A percentile compares a stretch with the other conserved stretches of the same genome.
These are phyloP conservation scores for Zalaria obscura DNA, from an alignment of 2,329 filamentous ascomycete genomes.

Conservation along the genomic window DNA sequence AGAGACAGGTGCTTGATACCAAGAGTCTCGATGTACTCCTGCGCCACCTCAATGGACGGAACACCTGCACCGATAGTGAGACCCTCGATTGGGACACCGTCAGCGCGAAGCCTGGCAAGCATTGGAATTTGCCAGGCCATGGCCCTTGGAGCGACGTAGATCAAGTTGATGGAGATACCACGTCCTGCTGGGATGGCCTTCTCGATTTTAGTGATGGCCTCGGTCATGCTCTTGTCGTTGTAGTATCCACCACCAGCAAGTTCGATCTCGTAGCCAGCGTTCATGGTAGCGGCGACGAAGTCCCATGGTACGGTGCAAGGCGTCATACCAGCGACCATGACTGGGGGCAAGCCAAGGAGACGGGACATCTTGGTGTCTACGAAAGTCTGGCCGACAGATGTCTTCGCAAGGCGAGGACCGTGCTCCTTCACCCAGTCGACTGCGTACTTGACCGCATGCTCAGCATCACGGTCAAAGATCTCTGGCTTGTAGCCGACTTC, in stretches of 20 bases:
- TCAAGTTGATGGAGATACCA: slow-evolving; percentile 79
- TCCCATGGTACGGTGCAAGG: slow-evolving; percentile 81
- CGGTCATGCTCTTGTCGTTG: slow-evolving; percentile 67
- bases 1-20: slow-evolving; percentile 88
- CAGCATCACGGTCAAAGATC: slow-evolving; percentile 89
- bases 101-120: slow-evolving; percentile 62
- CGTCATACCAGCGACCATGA: slow-evolving; percentile 92
- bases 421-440: slow-evolving; percentile 97
- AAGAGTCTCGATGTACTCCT: slow-evolving; percentile 86
- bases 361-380: slow-evolving; percentile 96
- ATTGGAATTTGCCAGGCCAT: slow-evolving; percentile 91
- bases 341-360: slow-evolving; percentile 67
- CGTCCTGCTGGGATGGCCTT: slow-evolving; percentile 69
- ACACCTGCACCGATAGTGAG: slow-evolving; percentile 88
- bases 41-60: slow-evolving; percentile 81
- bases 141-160: slow-evolving; percentile 78
- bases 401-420: slow-evolving; percentile 82
- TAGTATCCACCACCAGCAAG: slow-evolving; percentile 84
- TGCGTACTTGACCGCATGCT: slow-evolving; percentile 87
- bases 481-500: slow-evolving; percentile 98
- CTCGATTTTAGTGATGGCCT: slow-evolving; percentile 73
- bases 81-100: slow-evolving; percentile 83
- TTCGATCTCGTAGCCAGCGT: slow-evolving; percentile 88
- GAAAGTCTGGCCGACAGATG: slow-evolving; percentile 74
- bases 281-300: slow-evolving; percentile 85